These are phyloP conservation scores for Scheffersomyces segobiensis DNA, from an alignment of 1,139 yeast species.

Conservation along the genomic window DNA sequence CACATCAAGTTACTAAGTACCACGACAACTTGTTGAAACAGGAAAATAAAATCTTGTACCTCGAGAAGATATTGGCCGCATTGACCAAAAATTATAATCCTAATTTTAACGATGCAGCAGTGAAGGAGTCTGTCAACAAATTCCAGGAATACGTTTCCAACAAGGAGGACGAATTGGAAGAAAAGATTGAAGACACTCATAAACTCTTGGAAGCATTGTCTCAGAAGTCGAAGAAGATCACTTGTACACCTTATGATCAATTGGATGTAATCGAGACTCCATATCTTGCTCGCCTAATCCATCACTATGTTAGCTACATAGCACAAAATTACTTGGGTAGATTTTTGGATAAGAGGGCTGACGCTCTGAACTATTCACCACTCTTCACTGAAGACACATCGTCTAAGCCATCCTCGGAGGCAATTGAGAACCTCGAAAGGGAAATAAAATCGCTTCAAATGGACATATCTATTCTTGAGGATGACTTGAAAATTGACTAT, in stretches of 20 bases:
- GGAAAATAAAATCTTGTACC: slow-evolving; percentile 17
- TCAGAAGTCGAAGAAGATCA: not conserved
- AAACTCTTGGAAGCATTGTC: not conserved
- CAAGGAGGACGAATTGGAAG: slow-evolving; percentile 20
- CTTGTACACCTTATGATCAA: not conserved
- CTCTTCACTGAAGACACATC: not conserved
- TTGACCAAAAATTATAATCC: slow-evolving; percentile 72
- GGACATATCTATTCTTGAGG: slow-evolving; percentile 25
- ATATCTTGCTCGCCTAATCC: not conserved
- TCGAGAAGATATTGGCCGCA: slow-evolving; percentile 47
- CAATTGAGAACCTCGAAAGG: slow-evolving; percentile 17
- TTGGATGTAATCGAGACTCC: not conserved
- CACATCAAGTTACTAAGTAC: slow-evolving; percentile 8
- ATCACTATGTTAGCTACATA: not conserved
- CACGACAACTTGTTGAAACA: slow-evolving; percentile 16
- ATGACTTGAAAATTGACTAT: slow-evolving; percentile 44
- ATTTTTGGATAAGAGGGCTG: not conserved
- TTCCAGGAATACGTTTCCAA: slow-evolving; percentile 58
- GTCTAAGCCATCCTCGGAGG: slow-evolving; percentile 8
- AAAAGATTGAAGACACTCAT: slow-evolving; percentile 8
- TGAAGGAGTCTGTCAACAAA: slow-evolving; percentile 65
- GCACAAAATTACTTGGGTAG: not conserved
- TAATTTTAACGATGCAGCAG: slow-evolving; percentile 87
- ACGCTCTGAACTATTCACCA: not conserved
- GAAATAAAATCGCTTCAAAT: slow-evolving; percentile 16